Conservation (phyloP, 139 green algal genomes). For the Chlamydomonas incerta region DNA sequence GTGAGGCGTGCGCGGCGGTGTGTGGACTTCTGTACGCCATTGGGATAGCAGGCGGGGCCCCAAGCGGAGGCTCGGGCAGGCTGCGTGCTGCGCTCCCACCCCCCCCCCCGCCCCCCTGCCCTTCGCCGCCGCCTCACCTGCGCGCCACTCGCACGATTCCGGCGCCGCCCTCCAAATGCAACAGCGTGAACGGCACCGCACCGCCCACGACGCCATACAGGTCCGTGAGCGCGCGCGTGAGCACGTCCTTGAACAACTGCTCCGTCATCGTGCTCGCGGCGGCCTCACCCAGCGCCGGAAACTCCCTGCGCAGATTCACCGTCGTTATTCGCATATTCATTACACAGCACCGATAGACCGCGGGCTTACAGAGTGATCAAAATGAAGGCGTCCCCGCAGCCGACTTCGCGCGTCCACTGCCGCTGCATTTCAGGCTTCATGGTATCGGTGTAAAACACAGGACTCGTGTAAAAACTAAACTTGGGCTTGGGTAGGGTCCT, state of each 20-base stretch:
- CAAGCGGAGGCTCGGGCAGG: not conserved
- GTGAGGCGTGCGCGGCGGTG: too few relatives aligned
- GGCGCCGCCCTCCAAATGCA: not conserved
- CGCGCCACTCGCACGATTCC: slow-evolving; percentile 9
- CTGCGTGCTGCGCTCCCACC: too few relatives aligned
- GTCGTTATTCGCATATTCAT: not conserved
- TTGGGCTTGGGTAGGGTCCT: too few relatives aligned
- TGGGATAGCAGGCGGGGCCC: too few relatives aligned
- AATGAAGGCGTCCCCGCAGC: not conserved
- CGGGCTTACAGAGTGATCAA: slow-evolving; percentile 10
- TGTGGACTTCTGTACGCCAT: too few relatives aligned
- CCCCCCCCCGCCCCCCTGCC: too few relatives aligned
- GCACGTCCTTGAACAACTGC: slow-evolving; percentile 19
- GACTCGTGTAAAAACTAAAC: too few relatives aligned
- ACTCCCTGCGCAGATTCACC: not conserved
- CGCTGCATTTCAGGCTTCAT: not conserved
- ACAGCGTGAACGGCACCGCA: not conserved
- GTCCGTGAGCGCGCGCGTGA: not conserved
- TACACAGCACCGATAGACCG: not conserved
- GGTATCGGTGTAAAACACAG: too few relatives aligned
- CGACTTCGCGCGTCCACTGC: slow-evolving; percentile 22
- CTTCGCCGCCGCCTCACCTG: not conserved
- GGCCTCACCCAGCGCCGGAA: not conserved
- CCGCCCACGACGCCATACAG: slow-evolving; percentile 19
- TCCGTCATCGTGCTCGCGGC: not conserved